Evolutionary conservation across 257 asterid species (phyloP).

Genomic region (Marsdenia floribunda): DNA sequence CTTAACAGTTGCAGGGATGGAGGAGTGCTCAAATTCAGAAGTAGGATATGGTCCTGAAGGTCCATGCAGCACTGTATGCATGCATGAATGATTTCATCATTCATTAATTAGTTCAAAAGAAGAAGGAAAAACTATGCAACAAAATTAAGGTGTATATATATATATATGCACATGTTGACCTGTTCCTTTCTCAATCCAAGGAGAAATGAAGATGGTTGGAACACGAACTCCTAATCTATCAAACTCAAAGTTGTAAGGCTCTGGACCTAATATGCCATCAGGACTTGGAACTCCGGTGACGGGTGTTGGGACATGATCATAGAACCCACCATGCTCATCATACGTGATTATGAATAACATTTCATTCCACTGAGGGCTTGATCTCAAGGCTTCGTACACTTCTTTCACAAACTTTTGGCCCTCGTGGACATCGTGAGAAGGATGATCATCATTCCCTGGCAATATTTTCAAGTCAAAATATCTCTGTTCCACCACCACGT

Average conservation of each 20-base stretch:
- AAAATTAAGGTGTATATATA: too few relatives aligned
- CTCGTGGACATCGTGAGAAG: slow-evolving; percentile 59
- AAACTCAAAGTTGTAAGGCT: slow-evolving; percentile 51
- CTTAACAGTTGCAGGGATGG: slow-evolving; percentile 64
- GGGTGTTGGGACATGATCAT: slow-evolving; percentile 67
- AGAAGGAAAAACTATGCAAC: too few relatives aligned
- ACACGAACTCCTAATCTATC: slow-evolving; percentile 65
- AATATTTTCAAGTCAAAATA: slow-evolving; percentile 44
- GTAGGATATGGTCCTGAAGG: slow-evolving; percentile 58
- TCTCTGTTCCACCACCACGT: slow-evolving; percentile 65
- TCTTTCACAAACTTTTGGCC: slow-evolving; percentile 71
- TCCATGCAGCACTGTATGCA: slow-evolving; percentile 50
- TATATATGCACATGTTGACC: slow-evolving; percentile 23
- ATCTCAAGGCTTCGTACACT: slow-evolving; percentile 60
- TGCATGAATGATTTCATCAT: too few relatives aligned
- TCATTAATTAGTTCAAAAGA: too few relatives aligned
- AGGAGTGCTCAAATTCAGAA: slow-evolving; percentile 70
- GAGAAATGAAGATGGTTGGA: slow-evolving; percentile 63
- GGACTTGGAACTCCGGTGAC: slow-evolving; percentile 67
- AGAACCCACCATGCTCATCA: slow-evolving; percentile 83
- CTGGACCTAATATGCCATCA: slow-evolving; percentile 53
- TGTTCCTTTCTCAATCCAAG: slow-evolving; percentile 72
- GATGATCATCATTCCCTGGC: slow-evolving; percentile 76
- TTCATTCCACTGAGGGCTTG: slow-evolving; percentile 80
- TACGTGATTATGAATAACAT: slow-evolving; percentile 47